Percentiles rank a stretch among this genome's conserved stretches.
Conservation (phyloP, 371 early-diverging fungal species). For the Mortierella sp. region DNA sequence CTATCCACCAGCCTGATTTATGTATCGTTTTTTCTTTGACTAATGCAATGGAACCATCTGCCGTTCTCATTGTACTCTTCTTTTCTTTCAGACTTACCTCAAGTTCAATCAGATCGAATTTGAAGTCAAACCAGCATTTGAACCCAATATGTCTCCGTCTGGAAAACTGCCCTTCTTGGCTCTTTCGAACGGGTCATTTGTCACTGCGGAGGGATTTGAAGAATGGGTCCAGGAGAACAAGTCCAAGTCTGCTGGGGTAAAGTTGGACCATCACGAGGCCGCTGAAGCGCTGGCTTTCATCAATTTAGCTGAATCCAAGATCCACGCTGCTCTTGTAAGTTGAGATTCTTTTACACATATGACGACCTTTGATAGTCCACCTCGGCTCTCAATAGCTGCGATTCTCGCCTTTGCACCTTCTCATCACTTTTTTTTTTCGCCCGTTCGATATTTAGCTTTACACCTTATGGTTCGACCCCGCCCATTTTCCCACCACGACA, state of each 20-base stretch:
- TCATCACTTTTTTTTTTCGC: neutral
- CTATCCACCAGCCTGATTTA: neutral
- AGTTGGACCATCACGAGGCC: constrained; percentile 32
- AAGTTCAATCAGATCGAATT: constrained; percentile 49
- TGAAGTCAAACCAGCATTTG: constrained; percentile 41
- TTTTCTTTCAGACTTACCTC: constrained; percentile 23
- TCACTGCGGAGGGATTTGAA: constrained; percentile 44
- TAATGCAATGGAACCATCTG: too few species aligned
- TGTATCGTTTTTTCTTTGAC: too few species aligned
- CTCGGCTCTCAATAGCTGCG: too few species aligned
- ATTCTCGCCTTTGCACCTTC: too few species aligned
- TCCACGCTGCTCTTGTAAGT: constrained; percentile 49
- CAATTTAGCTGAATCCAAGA: constrained; percentile 43
- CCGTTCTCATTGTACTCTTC: neutral
- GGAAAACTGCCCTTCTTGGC: constrained; percentile 52
- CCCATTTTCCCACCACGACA: constrained; percentile 47
- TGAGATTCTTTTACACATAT: neutral
- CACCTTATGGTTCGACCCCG: constrained; percentile 48
- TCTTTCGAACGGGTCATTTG: constrained; percentile 30
- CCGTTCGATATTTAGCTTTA: constrained; percentile 23
- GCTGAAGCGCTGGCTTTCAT: constrained; percentile 49
- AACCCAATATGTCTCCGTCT: constrained; percentile 49
- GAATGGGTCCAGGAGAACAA: constrained; percentile 40
- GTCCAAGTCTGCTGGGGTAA: neutral
- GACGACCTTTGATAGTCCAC: too few species aligned